Evolutionary conservation across 1,284 basidiomycete genomes (phyloP), one percentile per base, ranked within the genome.

Genomic region (Coniferiporia sulphurascens): DNA sequence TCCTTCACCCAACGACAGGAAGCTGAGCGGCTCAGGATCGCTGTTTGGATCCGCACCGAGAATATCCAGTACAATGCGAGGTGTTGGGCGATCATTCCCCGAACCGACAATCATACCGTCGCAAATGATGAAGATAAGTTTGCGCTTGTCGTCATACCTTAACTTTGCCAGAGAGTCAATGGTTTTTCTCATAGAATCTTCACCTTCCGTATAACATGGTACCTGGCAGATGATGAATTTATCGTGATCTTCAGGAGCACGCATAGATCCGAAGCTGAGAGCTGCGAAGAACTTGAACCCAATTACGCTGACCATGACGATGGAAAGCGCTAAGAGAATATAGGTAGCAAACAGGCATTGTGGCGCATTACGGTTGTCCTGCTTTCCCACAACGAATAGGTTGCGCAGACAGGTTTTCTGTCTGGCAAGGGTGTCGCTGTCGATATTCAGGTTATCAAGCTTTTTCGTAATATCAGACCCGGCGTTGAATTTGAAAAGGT

Each of bases 161-260:
- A 98, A 82, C 69, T 89, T 86, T 6, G 96, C 92, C 59, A 99
- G 78, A 17, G 95, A 98, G 72, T 99, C 93, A 72, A 99, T 96
- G 4, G 96, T 98, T 68, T 80, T 81, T 62, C 89, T 83, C 62
- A 99, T 80, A 2, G 93, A 98, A 36, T 83, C 76, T 66, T 96
- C 91, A 65, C 93, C 95, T 80, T 98, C 94, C 1, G 95, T 98
- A 71, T 98, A 98, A 84, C 95, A 97, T 4, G 95, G 95, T 0
- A 99, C 94, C 71, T 98, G 97, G 71, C 95, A 98, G 65, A 99
- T 94, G 64, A 99, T 94, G 66, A 98, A 98, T 75, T 98, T 98
- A 80, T 98, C 96, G 70, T 97, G 93, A 67, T 97, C 88, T 73
- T 98, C 96, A 0, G 96, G 95, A 35, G 91, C 89, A 61, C 93